phyloP scores from a whole-genome alignment of 148 eudicot species.

The Rhododendron ferrugineum region DNA sequence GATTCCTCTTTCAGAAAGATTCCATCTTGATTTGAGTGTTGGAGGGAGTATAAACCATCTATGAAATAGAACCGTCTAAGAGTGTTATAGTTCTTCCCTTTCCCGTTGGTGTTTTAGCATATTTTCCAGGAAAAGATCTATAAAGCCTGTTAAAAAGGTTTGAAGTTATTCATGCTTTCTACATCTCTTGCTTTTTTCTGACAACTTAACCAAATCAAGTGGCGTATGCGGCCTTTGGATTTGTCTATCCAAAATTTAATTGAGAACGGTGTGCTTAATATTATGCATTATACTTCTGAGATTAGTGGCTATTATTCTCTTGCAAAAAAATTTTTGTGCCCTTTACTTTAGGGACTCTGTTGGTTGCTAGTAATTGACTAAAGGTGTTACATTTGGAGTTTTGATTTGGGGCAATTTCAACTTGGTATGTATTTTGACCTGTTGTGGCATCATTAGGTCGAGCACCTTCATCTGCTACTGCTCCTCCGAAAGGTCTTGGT shows the following conservation, averaged over 20 bases:
- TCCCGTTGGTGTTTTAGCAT: background rate
- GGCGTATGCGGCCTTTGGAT: background rate
- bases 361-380: background rate
- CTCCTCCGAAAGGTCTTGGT: slow-evolving; percentile 88
- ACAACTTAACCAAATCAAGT: background rate
- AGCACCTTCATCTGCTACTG: slow-evolving; percentile 71
- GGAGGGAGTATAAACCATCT: slow-evolving; percentile 1
- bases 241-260: background rate
- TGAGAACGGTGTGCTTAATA: background rate
- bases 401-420: background rate
- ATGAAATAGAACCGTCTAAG: slow-evolving; percentile 41
- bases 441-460: slow-evolving; percentile 54
- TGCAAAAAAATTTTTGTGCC: background rate
- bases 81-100: background rate
- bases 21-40: background rate
- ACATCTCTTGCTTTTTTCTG: background rate
- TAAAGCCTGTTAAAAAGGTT: background rate
- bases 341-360: background rate
- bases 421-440: background rate
- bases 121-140: background rate
- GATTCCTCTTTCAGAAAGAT: background rate
- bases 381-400: background rate
- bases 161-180: background rate
- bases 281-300: background rate
- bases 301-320: background rate